These are phyloP conservation scores for Silybum marianum DNA, from an alignment of 129 eudicot species.

Conservation along the genomic window DNA sequence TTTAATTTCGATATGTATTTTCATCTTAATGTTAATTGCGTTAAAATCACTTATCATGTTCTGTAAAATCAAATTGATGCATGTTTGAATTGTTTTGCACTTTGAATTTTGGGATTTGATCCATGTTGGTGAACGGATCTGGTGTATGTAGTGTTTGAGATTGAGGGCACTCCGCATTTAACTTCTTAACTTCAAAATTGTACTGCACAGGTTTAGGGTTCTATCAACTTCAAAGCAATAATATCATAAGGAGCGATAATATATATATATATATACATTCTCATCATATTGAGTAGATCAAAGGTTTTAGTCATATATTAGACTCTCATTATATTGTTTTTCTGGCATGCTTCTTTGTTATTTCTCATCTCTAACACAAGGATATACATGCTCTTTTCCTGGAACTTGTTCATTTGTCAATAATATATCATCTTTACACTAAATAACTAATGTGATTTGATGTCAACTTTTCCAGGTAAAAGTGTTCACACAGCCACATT, in stretches of 20 bases:
- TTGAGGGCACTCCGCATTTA: not conserved
- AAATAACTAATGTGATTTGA: not conserved
- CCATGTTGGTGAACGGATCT: not conserved
- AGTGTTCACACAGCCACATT: constrained; percentile 89
- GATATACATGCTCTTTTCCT: not conserved
- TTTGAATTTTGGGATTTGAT: not conserved
- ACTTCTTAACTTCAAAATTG: not conserved
- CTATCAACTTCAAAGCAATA: not conserved
- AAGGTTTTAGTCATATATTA: not conserved
- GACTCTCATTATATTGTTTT: not conserved
- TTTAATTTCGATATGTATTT: not conserved
- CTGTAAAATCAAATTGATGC: not conserved
- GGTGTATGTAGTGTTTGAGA: not conserved
- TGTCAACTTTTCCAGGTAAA: constrained; percentile 63
- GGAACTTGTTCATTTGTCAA: not conserved
- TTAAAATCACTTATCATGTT: not conserved
- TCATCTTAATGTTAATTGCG: not conserved
- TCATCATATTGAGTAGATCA: not conserved
- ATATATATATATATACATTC: not conserved
- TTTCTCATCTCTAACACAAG: not conserved
- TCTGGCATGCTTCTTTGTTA: constrained; percentile 1
- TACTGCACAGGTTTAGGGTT: not conserved
- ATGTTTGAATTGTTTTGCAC: constrained; percentile 1
- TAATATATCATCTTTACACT: not conserved
- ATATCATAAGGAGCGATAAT: not conserved